Percentiles rank a stretch among this genome's conserved stretches.
These are phyloP conservation scores for Begonia masoniana DNA, from an alignment of 306 rosid species.

Conservation along the genomic window DNA sequence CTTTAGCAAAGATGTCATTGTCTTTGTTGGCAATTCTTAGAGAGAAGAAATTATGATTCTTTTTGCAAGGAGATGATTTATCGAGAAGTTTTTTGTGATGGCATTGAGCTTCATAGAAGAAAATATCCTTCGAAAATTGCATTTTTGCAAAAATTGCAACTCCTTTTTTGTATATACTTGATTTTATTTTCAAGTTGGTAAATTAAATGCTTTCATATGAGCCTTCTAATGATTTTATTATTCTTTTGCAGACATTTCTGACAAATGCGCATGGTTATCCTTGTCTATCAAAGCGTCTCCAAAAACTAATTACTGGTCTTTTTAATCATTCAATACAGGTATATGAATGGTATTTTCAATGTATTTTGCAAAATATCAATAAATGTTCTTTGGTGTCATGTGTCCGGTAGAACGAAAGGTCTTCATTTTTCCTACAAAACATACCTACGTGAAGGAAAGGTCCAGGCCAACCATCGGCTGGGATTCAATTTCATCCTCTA, in stretches of 20 bases:
- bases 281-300: slow-evolving; percentile 95
- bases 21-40: too few species aligned
- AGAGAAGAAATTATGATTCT: too few species aligned
- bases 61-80: too few species aligned
- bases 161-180: slow-evolving; percentile 7
- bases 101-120: too few species aligned
- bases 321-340: slow-evolving; percentile 86
- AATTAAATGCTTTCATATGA: too few species aligned
- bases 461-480: too few species aligned
- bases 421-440: not conserved
- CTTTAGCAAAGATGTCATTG: too few species aligned
- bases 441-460: too few species aligned
- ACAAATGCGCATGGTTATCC: slow-evolving; percentile 83
- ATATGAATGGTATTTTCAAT: not conserved
- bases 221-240: not conserved
- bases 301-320: slow-evolving; percentile 45
- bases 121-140: too few species aligned
- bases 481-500: too few species aligned
- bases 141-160: too few species aligned
- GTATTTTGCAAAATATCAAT: not conserved
- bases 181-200: not conserved
- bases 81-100: too few species aligned
- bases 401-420: not conserved
- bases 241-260: slow-evolving; percentile 55
- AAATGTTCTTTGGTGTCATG: not conserved